phyloP scores from a whole-genome alignment of 2,329 filamentous ascomycete species.

The Daldinia eschscholtzii region DNA sequence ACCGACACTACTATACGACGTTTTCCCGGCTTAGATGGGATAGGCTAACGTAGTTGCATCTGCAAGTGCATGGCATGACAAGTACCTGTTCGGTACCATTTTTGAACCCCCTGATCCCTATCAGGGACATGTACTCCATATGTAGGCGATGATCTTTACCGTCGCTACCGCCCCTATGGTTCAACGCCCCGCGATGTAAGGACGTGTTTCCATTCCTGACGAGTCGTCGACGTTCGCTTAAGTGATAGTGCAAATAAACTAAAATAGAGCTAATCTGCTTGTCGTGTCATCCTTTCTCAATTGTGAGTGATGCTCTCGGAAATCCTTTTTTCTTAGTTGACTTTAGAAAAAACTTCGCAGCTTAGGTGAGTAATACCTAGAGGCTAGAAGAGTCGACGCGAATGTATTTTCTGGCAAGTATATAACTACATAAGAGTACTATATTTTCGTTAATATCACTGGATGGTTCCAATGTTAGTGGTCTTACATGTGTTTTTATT shows the following conservation, averaged over 20 bases:
- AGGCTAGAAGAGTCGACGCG: neutral
- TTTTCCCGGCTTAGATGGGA: constrained; percentile 23
- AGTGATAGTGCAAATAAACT: constrained; percentile 13
- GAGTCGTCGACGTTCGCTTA: constrained; percentile 11
- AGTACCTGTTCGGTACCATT: constrained; percentile 33
- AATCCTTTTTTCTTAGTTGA: constrained; percentile 9
- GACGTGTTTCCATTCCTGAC: constrained; percentile 29
- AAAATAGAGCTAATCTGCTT: constrained; percentile 12
- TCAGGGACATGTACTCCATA: constrained; percentile 27
- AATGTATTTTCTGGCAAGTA: neutral
- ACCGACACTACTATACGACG: constrained; percentile 24
- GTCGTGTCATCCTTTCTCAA: constrained; percentile 2
- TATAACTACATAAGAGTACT: neutral
- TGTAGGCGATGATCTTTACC: constrained; percentile 16
- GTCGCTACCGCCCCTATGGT: constrained; percentile 30
- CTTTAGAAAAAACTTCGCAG: neutral
- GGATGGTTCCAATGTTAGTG: neutral
- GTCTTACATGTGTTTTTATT: constrained; percentile 16
- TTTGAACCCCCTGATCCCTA: constrained; percentile 12
- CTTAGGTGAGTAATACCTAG: neutral
- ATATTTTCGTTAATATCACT: neutral
- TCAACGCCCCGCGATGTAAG: constrained; percentile 30
- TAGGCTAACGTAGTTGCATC: constrained; percentile 35
- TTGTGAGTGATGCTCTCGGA: constrained; percentile 9
- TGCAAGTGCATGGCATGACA: constrained; percentile 30